Evolutionary conservation across 306 rosid species (phyloP).

Genomic region (Psophocarpus tetragonolobus): DNA sequence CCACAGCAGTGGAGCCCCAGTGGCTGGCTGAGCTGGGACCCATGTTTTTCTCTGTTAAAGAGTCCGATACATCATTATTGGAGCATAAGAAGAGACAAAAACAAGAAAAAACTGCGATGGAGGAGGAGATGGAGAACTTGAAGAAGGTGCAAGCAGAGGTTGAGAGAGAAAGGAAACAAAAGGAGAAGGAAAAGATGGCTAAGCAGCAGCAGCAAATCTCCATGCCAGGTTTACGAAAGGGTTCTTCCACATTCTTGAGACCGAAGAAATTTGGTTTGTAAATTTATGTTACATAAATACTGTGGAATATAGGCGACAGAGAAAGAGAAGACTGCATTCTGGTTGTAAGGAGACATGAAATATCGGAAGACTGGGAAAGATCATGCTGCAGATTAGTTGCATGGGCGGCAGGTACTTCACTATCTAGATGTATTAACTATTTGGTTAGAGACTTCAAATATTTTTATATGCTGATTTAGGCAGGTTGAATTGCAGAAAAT

Average conservation of each 20-base stretch:
- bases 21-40: conserved; percentile 98
- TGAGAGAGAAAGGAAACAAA: conserved; percentile 57
- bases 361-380: background rate
- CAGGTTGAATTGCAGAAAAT: conserved; percentile 2
- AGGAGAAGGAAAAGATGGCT: conserved; percentile 62
- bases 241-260: conserved; percentile 84
- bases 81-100: conserved; percentile 93
- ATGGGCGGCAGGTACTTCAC: conserved; percentile 91
- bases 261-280: conserved; percentile 82
- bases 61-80: conserved; percentile 85
- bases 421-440: background rate
- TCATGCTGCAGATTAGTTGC: conserved; percentile 74
- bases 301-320: background rate
- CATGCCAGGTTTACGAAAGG: conserved; percentile 72
- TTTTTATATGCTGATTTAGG: background rate
- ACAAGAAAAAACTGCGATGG: conserved; percentile 93
- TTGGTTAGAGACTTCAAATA: background rate
- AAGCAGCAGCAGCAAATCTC: conserved; percentile 79
- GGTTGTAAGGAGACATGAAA: background rate
- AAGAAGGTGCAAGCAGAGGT: conserved; percentile 75
- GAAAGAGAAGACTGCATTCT: background rate
- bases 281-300: conserved; percentile 29
- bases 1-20: conserved; percentile 95
- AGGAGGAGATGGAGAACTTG: conserved; percentile 94
- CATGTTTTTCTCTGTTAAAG: conserved; percentile 96